A percentile compares a stretch with the other conserved stretches of the same genome.
phyloP scores from a whole-genome alignment of 2,329 filamentous ascomycete species.

The Orbilia blumenaviensis region DNA sequence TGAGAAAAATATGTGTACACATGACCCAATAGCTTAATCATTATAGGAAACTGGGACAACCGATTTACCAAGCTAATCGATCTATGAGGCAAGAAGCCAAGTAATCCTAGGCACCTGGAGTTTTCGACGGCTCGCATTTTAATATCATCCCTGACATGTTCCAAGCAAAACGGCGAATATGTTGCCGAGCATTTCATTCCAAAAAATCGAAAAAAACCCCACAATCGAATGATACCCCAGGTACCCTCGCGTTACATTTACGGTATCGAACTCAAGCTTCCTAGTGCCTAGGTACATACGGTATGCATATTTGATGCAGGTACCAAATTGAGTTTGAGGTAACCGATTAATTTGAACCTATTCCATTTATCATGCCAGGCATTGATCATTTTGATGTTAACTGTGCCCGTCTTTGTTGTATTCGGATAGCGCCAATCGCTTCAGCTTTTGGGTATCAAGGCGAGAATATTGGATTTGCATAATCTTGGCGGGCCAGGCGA shows the following conservation, averaged over 20 bases:
- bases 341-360: neutral
- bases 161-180: conserved; percentile 4
- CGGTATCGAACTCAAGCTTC: neutral
- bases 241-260: neutral
- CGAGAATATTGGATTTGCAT: conserved; percentile 13
- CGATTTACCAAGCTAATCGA: neutral
- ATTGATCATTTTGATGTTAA: neutral
- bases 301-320: neutral
- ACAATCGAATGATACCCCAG: neutral
- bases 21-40: neutral
- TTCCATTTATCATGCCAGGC: neutral
- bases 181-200: neutral
- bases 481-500: conserved; percentile 33
- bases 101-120: neutral
- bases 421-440: conserved; percentile 2
- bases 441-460: conserved; percentile 10
- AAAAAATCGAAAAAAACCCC: neutral
- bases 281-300: neutral
- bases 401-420: neutral
- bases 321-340: neutral
- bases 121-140: neutral
- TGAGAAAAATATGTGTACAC: neutral
- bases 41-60: neutral
- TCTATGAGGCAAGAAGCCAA: conserved; percentile 2
- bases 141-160: conserved; percentile 3